A percentile compares a stretch with the other conserved stretches of the same genome.
These are phyloP conservation scores for Vaucheria bursata DNA, from an alignment of 352 stramenopile genomes.

Conservation along the genomic window DNA sequence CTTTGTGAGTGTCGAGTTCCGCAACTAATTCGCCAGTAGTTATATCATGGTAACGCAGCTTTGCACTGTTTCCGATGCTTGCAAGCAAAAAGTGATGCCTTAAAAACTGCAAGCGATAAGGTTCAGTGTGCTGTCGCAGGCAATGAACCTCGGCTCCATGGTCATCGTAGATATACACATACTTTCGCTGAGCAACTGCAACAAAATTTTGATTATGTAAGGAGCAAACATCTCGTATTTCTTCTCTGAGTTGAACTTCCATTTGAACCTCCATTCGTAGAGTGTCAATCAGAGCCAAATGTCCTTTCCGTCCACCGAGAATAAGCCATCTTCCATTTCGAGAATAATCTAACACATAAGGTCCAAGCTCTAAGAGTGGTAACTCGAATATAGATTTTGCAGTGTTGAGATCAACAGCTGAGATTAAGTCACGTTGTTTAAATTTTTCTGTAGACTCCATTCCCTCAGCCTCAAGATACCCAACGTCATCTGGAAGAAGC, in stretches of 20 bases:
- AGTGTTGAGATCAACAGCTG: constrained; percentile 79
- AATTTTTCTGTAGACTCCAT: constrained; percentile 93
- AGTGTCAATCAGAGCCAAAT: constrained; percentile 87
- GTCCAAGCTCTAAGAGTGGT: constrained; percentile 74
- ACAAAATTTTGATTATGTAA: constrained; percentile 96
- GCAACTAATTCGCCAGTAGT: constrained; percentile 33
- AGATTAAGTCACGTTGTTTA: constrained; percentile 74
- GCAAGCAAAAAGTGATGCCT: constrained; percentile 97
- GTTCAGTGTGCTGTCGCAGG: constrained; percentile 79
- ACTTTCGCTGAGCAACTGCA: constrained; percentile 90
- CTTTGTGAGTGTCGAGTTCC: constrained; percentile 23
- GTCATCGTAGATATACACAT: constrained; percentile 97
- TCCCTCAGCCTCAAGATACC: constrained; percentile 82
- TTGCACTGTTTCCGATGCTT: constrained; percentile 71
- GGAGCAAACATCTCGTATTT: constrained; percentile 87
- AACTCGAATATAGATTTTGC: constrained; percentile 88
- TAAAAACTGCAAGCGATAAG: constrained; percentile 86
- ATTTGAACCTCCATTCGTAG: constrained; percentile 62
- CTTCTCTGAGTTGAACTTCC: constrained; percentile 72
- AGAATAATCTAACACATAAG: constrained; percentile 87
- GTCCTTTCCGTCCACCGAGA: constrained; percentile 80
- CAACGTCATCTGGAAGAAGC: constrained; percentile 68
- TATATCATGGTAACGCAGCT: constrained; percentile 36
- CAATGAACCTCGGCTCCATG: constrained; percentile 90
- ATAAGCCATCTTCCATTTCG: constrained; percentile 87